A percentile compares a stretch with the other conserved stretches of the same genome.
These are phyloP conservation scores for Trametes gibbosa DNA, from an alignment of 768 basidiomycete genomes.

Conservation along the genomic window DNA sequence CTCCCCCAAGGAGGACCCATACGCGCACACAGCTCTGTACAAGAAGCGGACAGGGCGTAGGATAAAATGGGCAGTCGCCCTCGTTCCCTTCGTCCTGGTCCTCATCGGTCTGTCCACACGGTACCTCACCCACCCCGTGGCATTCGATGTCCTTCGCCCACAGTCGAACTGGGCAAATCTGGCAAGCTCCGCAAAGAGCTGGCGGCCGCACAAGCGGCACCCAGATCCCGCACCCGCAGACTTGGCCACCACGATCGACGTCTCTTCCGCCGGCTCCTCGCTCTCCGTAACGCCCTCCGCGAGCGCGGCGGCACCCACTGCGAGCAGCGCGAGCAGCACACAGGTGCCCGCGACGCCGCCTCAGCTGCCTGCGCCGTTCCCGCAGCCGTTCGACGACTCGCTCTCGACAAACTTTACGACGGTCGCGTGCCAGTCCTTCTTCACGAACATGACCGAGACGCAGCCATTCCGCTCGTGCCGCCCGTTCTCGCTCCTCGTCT, in stretches of 20 bases:
- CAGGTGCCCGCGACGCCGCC: conserved; percentile 48
- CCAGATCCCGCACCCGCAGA: conserved; percentile 18
- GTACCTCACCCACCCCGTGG: conserved; percentile 47
- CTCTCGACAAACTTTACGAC: conserved; percentile 68
- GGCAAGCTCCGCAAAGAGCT: conserved; percentile 30
- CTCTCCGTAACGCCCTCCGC: conserved; percentile 14
- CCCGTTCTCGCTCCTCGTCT: conserved; percentile 65
- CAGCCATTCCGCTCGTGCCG: conserved; percentile 69
- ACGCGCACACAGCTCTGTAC: not conserved
- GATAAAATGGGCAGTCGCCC: conserved; percentile 49
- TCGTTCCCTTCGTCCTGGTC: conserved; percentile 56
- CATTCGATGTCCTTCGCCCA: conserved; percentile 41
- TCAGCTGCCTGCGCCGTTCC: conserved; percentile 69
- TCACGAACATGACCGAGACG: conserved; percentile 68
- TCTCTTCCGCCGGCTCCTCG: not conserved
- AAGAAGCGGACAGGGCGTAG: conserved; percentile 47
- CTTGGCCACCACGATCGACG: conserved; percentile 1
- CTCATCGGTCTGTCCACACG: conserved; percentile 52
- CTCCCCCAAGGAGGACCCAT: conserved; percentile 12
- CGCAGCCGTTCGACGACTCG: conserved; percentile 67
- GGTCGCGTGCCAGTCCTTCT: conserved; percentile 63
- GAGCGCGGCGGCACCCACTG: conserved; percentile 4
- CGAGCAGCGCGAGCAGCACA: conserved; percentile 32
- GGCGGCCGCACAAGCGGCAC: conserved; percentile 45
- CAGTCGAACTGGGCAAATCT: conserved; percentile 1